These are phyloP conservation scores for Delonix regia DNA, from an alignment of 306 rosid species.

Conservation along the genomic window DNA sequence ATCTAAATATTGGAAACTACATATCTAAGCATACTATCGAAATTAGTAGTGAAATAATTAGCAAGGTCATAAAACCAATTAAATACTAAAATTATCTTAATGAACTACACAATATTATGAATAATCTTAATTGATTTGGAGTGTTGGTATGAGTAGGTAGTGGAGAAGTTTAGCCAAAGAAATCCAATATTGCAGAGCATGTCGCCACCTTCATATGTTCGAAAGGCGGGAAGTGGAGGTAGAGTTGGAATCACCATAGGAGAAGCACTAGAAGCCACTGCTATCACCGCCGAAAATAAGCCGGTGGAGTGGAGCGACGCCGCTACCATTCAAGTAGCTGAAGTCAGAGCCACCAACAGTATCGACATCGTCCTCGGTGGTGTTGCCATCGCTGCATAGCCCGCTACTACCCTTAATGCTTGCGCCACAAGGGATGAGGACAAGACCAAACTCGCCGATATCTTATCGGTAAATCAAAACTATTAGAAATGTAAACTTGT, in stretches of 20 bases:
- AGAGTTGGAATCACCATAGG: slow-evolving; percentile 62
- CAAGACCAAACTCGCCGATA: slow-evolving; percentile 65
- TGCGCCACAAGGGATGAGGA: slow-evolving; percentile 49
- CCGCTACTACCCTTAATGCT: slow-evolving; percentile 69
- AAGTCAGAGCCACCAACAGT: slow-evolving; percentile 69
- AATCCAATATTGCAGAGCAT: slow-evolving; percentile 9
- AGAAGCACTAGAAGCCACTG: slow-evolving; percentile 76
- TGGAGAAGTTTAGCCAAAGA: slow-evolving; percentile 47
- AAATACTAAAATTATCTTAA: no score
- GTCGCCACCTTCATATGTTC: slow-evolving; percentile 31
- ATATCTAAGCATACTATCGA: no score
- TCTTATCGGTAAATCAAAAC: slow-evolving; percentile 44
- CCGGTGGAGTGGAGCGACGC: slow-evolving; percentile 74
- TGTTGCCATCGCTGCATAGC: slow-evolving; percentile 72
- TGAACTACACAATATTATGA: background rate
- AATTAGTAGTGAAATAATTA: no score
- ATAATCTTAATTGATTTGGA: background rate
- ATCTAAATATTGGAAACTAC: no score
- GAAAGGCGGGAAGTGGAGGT: slow-evolving; percentile 11
- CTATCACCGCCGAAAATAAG: slow-evolving; percentile 58
- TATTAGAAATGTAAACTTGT: no score
- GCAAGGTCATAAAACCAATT: no score
- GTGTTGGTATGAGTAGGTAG: slow-evolving; percentile 43
- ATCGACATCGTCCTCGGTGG: slow-evolving; percentile 68
- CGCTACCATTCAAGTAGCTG: slow-evolving; percentile 80